Percentiles rank a stretch among this genome's conserved stretches.
Conservation (phyloP, 305 asterid genomes). For the Striga hermonthica region DNA sequence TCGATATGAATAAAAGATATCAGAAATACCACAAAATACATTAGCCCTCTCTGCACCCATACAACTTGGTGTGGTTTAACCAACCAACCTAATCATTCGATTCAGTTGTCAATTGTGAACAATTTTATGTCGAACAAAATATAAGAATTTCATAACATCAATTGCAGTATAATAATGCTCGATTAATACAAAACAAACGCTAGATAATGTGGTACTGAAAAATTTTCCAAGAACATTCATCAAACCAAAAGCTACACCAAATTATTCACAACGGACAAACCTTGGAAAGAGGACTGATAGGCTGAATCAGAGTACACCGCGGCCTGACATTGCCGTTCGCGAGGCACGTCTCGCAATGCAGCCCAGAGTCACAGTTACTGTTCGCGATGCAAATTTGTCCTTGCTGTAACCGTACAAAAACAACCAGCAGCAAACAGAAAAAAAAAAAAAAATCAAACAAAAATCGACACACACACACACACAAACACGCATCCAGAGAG, state of each 20-base stretch:
- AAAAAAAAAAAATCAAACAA: constrained; percentile 5
- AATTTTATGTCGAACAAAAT: not conserved
- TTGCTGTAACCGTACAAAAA: constrained; percentile 38
- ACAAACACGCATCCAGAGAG: not conserved
- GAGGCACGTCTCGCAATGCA: constrained; percentile 85
- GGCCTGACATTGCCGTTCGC: constrained; percentile 70
- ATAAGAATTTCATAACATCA: not conserved
- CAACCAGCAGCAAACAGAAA: not conserved
- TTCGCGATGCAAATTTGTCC: constrained; percentile 60
- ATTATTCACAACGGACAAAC: constrained; percentile 28
- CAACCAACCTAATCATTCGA: too few relatives aligned
- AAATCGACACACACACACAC: constrained; percentile 22
- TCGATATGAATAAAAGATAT: constrained; percentile 12
- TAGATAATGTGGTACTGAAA: not conserved
- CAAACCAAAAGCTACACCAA: not conserved
- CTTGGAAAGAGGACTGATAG: constrained; percentile 72
- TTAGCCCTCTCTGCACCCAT: too few relatives aligned
- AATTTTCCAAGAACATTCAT: constrained; percentile 1
- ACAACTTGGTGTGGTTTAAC: too few relatives aligned
- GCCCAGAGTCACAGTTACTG: constrained; percentile 53
- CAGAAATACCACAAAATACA: constrained; percentile 12
- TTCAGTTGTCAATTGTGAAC: not conserved
- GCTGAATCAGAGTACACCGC: constrained; percentile 77
- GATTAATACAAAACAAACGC: too few relatives aligned
- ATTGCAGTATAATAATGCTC: too few relatives aligned